Conservation (phyloP, 208 protist genomes). For the Acanthamoeba healyi region DNA sequence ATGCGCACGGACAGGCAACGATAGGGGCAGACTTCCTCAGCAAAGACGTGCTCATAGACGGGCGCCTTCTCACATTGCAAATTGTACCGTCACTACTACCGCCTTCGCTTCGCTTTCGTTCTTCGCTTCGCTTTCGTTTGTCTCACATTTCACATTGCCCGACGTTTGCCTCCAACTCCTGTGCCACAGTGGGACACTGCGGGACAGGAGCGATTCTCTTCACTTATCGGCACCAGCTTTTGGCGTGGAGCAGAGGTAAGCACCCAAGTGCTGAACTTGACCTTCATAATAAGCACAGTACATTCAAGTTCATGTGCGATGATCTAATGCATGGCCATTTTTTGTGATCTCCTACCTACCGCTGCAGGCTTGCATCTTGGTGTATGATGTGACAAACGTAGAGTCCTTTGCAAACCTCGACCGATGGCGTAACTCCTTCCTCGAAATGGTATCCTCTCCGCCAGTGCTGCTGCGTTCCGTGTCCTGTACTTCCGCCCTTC, state of each 20-base stretch:
- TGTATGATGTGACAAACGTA: constrained; percentile 83
- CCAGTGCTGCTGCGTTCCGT: too few species aligned
- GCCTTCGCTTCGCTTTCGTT: background rate
- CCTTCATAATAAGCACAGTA: background rate
- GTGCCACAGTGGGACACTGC: background rate
- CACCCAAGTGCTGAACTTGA: background rate
- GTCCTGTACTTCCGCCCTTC: too few species aligned
- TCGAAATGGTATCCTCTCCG: constrained; percentile 44
- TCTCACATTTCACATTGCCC: background rate
- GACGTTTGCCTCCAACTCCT: background rate
- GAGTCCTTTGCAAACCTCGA: constrained; percentile 84
- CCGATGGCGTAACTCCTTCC: constrained; percentile 82
- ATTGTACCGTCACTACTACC: background rate
- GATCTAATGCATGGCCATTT: too few species aligned
- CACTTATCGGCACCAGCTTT: constrained; percentile 80
- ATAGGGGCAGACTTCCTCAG: constrained; percentile 17
- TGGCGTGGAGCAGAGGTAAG: constrained; percentile 81
- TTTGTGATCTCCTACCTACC: background rate
- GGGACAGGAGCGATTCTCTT: constrained; percentile 87
- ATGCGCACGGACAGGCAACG: background rate
- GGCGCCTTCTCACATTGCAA: constrained; percentile 15
- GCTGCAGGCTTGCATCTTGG: constrained; percentile 82
- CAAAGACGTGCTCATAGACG: constrained; percentile 29
- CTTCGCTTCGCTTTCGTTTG: background rate
- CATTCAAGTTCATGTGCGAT: background rate